A percentile compares a stretch with the other conserved stretches of the same genome.
phyloP scores from a whole-genome alignment of 1,139 yeast species.

The Geotrichum citri-aurantii region DNA sequence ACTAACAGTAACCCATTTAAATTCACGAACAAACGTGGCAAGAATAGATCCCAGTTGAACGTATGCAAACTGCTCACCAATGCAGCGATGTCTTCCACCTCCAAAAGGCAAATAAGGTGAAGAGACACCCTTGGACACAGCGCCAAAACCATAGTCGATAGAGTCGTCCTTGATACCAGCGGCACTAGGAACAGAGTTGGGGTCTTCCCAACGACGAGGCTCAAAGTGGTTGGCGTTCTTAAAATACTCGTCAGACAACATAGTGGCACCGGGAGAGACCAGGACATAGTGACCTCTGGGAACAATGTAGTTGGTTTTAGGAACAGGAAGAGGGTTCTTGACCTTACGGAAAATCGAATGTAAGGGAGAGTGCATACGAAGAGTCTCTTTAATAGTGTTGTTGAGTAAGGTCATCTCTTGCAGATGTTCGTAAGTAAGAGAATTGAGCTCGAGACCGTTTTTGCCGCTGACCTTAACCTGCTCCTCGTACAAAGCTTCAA shows the following conservation, averaged over 20 bases:
- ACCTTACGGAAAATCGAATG: constrained; percentile 96
- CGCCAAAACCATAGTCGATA: constrained; percentile 93
- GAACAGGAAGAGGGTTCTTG: constrained; percentile 68
- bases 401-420: constrained; percentile 76
- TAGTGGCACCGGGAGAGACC: constrained; percentile 91
- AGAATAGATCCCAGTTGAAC: constrained; percentile 86
- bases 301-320: constrained; percentile 71
- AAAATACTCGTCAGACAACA: constrained; percentile 70
- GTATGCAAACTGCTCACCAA: constrained; percentile 97
- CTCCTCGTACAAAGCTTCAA: constrained; percentile 73
- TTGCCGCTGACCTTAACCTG: constrained; percentile 58
- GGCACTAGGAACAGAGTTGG: constrained; percentile 38
- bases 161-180: constrained; percentile 33
- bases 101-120: constrained; percentile 97
- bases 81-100: constrained; percentile 99
- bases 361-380: constrained; percentile 92
- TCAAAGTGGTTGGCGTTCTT: constrained; percentile 60
- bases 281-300: constrained; percentile 87
- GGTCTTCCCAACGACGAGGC: constrained; percentile 79
- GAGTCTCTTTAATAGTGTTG: constrained; percentile 82
- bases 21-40: constrained; percentile 65
- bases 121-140: constrained; percentile 89
- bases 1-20: constrained; percentile 66
- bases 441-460: constrained; percentile 40
- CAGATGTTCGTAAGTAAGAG: constrained; percentile 69